phyloP scores from a whole-genome alignment of 75 land plant species.

The Picea glauca region DNA sequence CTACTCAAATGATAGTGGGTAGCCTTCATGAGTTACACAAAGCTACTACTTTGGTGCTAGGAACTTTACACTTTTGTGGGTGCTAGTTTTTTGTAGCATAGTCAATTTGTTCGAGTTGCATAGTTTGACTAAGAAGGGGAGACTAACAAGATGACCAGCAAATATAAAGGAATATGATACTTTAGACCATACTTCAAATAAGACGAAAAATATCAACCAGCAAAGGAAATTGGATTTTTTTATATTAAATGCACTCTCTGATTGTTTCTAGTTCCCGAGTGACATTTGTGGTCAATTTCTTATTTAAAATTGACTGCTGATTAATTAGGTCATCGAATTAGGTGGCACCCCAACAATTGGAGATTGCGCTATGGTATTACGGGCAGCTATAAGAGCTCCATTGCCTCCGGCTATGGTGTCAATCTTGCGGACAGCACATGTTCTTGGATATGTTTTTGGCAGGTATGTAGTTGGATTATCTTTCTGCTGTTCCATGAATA shows the following conservation, averaged over 20 bases:
- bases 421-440: constrained; percentile 79
- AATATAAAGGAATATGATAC: neutral
- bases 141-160: neutral
- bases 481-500: neutral
- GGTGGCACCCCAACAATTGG: constrained; percentile 97
- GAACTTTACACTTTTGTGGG: too few species aligned
- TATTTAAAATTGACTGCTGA: constrained; percentile 3
- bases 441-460: constrained; percentile 89
- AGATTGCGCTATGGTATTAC: constrained; percentile 90
- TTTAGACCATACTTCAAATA: neutral
- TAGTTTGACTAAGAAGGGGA: neutral
- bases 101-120: too few species aligned
- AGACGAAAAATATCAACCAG: neutral
- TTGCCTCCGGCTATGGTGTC: constrained; percentile 84
- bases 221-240: neutral
- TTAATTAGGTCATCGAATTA: constrained; percentile 78
- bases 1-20: too few species aligned
- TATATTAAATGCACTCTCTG: neutral
- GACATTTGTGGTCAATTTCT: neutral
- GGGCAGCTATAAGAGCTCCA: constrained; percentile 91
- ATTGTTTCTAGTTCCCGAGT: neutral
- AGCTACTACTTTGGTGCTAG: too few species aligned
- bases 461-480: constrained; percentile 45
- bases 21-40: too few species aligned
- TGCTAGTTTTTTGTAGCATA: too few species aligned